A percentile compares a stretch with the other conserved stretches of the same genome.
Conservation (phyloP, 2,329 filamentous ascomycete species). For the Microsporum canis region DNA sequence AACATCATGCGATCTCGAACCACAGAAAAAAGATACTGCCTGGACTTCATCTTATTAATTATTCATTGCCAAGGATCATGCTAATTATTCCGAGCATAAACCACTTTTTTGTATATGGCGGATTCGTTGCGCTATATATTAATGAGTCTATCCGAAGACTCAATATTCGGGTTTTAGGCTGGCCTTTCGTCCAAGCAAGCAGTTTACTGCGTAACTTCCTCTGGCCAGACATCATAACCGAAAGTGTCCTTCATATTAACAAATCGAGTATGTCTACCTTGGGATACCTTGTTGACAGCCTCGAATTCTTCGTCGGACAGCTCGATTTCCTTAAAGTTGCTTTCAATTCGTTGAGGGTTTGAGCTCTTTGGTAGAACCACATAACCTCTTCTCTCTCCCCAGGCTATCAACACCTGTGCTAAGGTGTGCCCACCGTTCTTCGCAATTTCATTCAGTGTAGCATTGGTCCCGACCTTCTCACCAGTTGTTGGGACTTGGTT, state of each 20-base stretch:
- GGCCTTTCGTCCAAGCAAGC: no score
- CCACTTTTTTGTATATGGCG: no score
- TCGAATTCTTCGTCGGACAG: constrained; percentile 48
- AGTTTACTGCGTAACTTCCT: constrained; percentile 33
- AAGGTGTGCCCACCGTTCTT: constrained; percentile 47
- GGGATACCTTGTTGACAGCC: constrained; percentile 52
- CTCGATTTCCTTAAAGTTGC: constrained; percentile 54
- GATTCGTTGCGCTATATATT: not conserved
- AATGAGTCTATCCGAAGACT: not conserved
- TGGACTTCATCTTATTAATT: no score
- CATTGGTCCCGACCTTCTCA: constrained; percentile 53
- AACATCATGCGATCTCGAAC: no score
- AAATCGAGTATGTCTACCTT: constrained; percentile 57
- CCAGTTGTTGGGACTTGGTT: constrained; percentile 58
- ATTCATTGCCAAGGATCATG: no score
- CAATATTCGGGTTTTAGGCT: not conserved
- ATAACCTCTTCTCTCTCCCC: constrained; percentile 56
- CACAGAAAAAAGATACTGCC: no score
- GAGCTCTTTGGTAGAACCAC: constrained; percentile 60
- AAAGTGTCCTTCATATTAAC: constrained; percentile 77
- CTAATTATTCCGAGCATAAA: no score
- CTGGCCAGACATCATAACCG: constrained; percentile 59
- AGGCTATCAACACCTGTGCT: constrained; percentile 52
- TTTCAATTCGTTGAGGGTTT: constrained; percentile 53
- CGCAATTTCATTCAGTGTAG: constrained; percentile 48